Evolutionary conservation across 2,329 filamentous ascomycete species (phyloP), one percentile per base, ranked within the genome.

Genomic region (Ophiostoma fasciatum): DNA sequence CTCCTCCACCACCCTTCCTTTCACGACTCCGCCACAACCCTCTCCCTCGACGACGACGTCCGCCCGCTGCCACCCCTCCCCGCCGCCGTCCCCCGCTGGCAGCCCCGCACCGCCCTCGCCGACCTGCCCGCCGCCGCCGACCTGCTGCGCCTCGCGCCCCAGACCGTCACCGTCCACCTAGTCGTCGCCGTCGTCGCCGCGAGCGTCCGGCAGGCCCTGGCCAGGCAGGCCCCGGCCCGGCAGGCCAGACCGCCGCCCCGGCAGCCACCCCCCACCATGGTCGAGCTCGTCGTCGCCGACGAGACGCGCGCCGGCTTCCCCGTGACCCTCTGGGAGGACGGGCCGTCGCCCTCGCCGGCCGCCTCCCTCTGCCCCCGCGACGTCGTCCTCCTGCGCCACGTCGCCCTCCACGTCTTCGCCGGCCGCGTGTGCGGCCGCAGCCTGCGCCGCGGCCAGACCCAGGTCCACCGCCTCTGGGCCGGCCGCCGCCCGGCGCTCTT

Each of bases 351-450:
- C 5, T 4, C 28, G 15, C 28, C 9, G 28, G 13, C 9, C 33
- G 3, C 14, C 36, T 4, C 44, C 61, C 48, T 28, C 53, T 61
- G 40, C 55, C 60, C 74, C 0, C 78, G 79, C 47, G 84, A 96
- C 50, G 71, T 94, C 2, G 63, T 96, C 5, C 63, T 94, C 12
- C 52, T 94, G 40, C 74, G 77, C 38, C 85, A 88, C 47, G 75
- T 94, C 7, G 84, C 79, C 1, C 62, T 96, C 35, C 73, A 74
- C 35, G 72, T 74, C 4, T 96, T 88, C 52, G 68, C 69, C 35
- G 71, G 74, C 31, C 77, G 71, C 47, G 87, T 94, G 1, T 85
- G 90, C 48, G 87, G 88, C 0, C 81, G 92, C 53, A 90, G 79
- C 49, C 58, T 94, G 42, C 71, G 79, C 20, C 71, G 70, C 43